Conservation (phyloP, 495 filamentous ascomycete species). For the Corynascus novoguineensis region DNA sequence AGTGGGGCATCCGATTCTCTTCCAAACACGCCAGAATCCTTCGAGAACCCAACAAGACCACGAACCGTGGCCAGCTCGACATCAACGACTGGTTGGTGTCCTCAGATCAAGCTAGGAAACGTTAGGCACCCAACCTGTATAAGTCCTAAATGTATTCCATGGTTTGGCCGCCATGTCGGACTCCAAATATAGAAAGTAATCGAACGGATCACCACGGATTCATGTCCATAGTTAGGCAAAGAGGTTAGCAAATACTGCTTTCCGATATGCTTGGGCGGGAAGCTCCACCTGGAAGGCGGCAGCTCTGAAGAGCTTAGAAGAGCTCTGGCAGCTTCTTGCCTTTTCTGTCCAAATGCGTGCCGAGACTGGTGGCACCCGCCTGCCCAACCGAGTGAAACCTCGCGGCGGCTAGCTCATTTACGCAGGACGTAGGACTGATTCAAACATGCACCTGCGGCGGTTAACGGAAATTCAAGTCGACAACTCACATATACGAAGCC, state of each 20-base stretch:
- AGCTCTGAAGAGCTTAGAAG: no score
- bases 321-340: background rate
- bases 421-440: constrained; percentile 1
- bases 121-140: no score
- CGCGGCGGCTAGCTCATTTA: constrained; percentile 6
- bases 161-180: no score
- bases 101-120: no score
- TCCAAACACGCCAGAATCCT: background rate
- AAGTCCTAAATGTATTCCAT: no score
- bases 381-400: background rate
- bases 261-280: no score
- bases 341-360: background rate
- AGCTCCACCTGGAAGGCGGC: no score
- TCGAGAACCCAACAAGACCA: background rate
- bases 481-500: background rate
- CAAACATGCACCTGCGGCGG: constrained; percentile 6
- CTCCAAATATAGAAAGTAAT: no score
- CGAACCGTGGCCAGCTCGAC: background rate
- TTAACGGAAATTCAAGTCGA: no score
- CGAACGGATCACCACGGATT: no score
- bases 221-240: no score
- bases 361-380: background rate
- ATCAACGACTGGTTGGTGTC: background rate
- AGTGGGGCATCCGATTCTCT: background rate
- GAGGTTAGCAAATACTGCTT: no score